Evolutionary conservation across 1,139 yeast genomes (phyloP).

Genomic region (Zygosaccharomyces pseudobailii): DNA sequence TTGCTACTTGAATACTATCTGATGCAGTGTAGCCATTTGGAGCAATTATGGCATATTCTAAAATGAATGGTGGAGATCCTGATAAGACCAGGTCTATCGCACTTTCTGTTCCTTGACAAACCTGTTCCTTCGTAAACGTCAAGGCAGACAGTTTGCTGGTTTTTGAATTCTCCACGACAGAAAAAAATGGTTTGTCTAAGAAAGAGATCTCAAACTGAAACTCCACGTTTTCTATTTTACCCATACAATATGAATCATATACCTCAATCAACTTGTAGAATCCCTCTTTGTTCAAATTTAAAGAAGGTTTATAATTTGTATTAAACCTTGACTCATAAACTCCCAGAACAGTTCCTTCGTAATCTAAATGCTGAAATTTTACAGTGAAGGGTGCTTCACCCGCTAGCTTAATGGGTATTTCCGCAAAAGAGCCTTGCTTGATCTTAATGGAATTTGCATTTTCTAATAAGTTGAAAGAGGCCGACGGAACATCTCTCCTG

Average conservation of each 20-base stretch:
- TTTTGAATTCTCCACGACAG: conserved; percentile 35
- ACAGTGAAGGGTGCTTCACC: conserved; percentile 52
- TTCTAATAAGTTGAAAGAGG: conserved; percentile 40
- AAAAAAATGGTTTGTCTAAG: conserved; percentile 53
- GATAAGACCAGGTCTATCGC: conserved; percentile 45
- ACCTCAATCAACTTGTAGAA: conserved; percentile 55
- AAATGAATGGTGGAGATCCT: conserved; percentile 70
- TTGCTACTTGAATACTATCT: conserved; percentile 45
- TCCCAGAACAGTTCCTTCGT: conserved; percentile 31
- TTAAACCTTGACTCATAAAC: conserved; percentile 29
- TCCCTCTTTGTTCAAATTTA: conserved; percentile 55
- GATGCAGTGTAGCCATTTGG: conserved; percentile 48
- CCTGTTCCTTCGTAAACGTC: conserved; percentile 34
- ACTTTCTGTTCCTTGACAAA: conserved; percentile 48
- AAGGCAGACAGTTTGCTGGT: conserved; percentile 23
- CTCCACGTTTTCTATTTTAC: conserved; percentile 42
- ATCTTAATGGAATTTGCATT: conserved; percentile 38
- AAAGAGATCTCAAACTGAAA: conserved; percentile 43
- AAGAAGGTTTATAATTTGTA: conserved; percentile 38
- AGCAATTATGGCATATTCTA: conserved; percentile 59
- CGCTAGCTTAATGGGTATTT: conserved; percentile 53
- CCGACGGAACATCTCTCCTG: conserved; percentile 61
- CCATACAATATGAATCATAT: conserved; percentile 65
- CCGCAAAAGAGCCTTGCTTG: conserved; percentile 57
- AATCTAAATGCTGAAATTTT: conserved; percentile 37